Conservation (phyloP, 176 grass and related monocot genomes). For the Carex parvula region DNA sequence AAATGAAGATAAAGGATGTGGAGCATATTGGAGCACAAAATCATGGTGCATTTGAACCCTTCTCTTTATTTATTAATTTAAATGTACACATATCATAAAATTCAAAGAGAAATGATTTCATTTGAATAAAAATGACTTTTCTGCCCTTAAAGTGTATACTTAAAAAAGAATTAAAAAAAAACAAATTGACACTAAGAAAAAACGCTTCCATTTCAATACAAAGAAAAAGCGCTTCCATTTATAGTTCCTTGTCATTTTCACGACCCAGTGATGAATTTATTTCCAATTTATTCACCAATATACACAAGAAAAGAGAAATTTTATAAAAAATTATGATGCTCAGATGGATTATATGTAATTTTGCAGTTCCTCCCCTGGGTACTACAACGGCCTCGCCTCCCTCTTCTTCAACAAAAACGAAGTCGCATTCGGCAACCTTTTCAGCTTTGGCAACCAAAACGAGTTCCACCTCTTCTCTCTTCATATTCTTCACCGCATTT, state of each 20-base stretch:
- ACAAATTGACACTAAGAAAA: no score
- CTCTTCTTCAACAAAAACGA: conserved; percentile 96
- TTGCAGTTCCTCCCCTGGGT: conserved; percentile 59
- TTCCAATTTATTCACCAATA: background rate
- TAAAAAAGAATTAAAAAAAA: no score
- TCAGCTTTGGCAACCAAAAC: conserved; percentile 60
- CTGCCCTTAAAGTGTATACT: no score
- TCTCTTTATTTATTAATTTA: no score
- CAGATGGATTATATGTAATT: conserved; percentile 18
- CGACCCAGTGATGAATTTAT: no score
- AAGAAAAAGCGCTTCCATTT: no score
- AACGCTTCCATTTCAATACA: background rate
- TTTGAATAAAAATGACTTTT: no score
- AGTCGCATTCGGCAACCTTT: conserved; percentile 86
- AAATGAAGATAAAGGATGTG: no score
- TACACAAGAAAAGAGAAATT: background rate
- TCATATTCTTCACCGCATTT: conserved; percentile 62
- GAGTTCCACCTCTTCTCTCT: conserved; percentile 74
- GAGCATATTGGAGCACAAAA: no score
- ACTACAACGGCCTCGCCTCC: conserved; percentile 91
- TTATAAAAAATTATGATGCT: background rate
- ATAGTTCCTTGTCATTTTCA: conserved; percentile 3
- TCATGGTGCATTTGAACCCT: no score
- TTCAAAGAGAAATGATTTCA: no score
- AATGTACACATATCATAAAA: no score